Evolutionary conservation across 352 stramenopile species (phyloP).

Genomic region (Pelagophyceae sp.): DNA sequence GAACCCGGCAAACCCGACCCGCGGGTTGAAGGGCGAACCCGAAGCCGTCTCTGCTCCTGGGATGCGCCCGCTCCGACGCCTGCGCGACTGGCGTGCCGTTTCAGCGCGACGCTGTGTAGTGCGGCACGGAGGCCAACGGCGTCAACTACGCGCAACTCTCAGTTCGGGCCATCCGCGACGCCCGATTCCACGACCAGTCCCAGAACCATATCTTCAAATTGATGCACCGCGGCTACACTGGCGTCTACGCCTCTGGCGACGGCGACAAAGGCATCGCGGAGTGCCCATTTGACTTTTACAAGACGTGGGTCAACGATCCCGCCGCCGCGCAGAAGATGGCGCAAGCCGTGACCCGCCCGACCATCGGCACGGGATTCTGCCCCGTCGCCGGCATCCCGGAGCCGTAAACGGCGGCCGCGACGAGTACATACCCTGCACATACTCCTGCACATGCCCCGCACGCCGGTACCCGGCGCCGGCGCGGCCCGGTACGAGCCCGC

Average conservation of each 20-base stretch:
- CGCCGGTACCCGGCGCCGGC: no score
- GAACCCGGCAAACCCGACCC: no score
- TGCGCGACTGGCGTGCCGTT: no score
- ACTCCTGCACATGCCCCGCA: no score
- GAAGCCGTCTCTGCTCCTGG: no score
- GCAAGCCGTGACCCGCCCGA: conserved; percentile 45
- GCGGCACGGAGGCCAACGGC: conserved; percentile 50
- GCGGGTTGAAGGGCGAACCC: no score
- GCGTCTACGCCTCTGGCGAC: conserved; percentile 50
- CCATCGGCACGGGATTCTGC: conserved; percentile 47
- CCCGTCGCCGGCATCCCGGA: conserved; percentile 39
- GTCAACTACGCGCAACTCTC: conserved; percentile 40
- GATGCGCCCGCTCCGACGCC: no score
- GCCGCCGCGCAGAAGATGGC: conserved; percentile 42
- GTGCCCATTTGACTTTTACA: conserved; percentile 54
- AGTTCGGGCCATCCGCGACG: conserved; percentile 48
- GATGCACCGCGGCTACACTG: conserved; percentile 44
- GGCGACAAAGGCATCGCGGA: conserved; percentile 47
- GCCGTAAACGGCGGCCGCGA: background rate
- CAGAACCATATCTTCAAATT: conserved; percentile 59
- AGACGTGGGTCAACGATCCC: conserved; percentile 53
- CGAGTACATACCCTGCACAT: background rate
- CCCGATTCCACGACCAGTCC: conserved; percentile 44
- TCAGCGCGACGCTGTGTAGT: no score
- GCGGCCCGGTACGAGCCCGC: no score